Conservation (phyloP, 192 early-diverging fungal species). For the Gamsiella multidivaricata region DNA sequence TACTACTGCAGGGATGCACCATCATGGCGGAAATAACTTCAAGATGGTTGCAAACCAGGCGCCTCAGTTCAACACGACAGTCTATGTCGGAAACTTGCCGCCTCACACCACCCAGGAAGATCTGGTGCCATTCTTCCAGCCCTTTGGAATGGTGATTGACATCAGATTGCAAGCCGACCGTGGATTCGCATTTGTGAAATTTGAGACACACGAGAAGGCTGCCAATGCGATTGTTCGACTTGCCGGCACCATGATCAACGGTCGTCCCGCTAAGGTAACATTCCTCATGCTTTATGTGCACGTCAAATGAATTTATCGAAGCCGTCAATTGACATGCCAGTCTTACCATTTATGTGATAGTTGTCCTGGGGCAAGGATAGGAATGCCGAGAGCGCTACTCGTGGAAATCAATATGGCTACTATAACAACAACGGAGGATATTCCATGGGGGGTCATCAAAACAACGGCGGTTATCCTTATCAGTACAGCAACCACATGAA, state of each 20-base stretch:
- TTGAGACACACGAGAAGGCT: slow-evolving; percentile 92
- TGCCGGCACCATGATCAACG: slow-evolving; percentile 78
- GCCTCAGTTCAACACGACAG: slow-evolving; percentile 86
- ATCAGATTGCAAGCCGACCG: slow-evolving; percentile 89
- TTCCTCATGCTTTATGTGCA: too few species aligned
- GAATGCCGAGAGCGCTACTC: slow-evolving; percentile 58
- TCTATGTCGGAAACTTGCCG: slow-evolving; percentile 90
- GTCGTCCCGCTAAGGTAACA: slow-evolving; percentile 82
- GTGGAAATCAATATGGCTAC: slow-evolving; percentile 51
- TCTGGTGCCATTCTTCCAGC: slow-evolving; percentile 78
- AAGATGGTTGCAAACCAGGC: slow-evolving; percentile 81
- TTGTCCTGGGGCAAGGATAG: slow-evolving; percentile 91
- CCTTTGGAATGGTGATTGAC: slow-evolving; percentile 82
- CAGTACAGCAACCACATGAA: slow-evolving; percentile 42
- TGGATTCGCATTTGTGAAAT: slow-evolving; percentile 92
- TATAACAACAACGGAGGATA: slow-evolving; percentile 51
- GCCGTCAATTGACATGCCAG: background rate
- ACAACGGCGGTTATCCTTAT: slow-evolving; percentile 50
- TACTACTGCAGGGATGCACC: slow-evolving; percentile 18
- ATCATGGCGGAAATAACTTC: slow-evolving; percentile 65
- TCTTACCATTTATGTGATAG: background rate
- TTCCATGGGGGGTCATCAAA: slow-evolving; percentile 43
- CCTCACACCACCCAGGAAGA: slow-evolving; percentile 82
- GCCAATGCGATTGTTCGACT: slow-evolving; percentile 88
- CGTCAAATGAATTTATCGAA: too few species aligned